Evolutionary conservation across 2,329 filamentous ascomycete genomes (phyloP).

Genomic region (Lasiodiplodia sp.): DNA sequence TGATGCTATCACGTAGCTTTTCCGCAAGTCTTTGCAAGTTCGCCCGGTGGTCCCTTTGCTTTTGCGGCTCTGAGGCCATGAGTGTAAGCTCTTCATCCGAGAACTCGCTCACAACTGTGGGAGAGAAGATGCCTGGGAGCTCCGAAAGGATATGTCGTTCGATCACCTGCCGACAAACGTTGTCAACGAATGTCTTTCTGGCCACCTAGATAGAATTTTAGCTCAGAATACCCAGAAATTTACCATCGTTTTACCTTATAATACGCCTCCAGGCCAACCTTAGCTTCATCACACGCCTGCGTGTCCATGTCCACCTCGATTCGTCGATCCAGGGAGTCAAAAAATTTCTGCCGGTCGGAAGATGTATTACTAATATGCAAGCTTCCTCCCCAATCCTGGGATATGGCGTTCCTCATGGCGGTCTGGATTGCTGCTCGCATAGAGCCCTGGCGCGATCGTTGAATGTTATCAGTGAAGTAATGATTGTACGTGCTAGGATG

Average conservation of each 20-base stretch:
- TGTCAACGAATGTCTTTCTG: constrained; percentile 30
- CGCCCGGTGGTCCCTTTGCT: constrained; percentile 16
- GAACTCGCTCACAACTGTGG: constrained; percentile 5
- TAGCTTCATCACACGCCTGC: constrained; percentile 29
- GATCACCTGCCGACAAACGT: constrained; percentile 31
- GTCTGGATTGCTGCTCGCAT: neutral
- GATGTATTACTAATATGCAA: neutral
- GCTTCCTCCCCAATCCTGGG: neutral
- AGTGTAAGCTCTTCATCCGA: neutral
- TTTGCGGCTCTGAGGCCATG: constrained; percentile 18
- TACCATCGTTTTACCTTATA: constrained; percentile 24
- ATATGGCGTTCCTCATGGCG: neutral
- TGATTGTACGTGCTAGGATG: constrained; percentile 31
- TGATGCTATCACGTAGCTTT: constrained; percentile 27
- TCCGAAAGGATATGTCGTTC: constrained; percentile 28
- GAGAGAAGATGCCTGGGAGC: constrained; percentile 23
- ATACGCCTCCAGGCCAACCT: constrained; percentile 27
- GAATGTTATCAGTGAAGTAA: constrained; percentile 31
- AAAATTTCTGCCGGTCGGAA: neutral
- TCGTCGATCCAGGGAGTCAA: neutral
- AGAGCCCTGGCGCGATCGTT: constrained; percentile 20
- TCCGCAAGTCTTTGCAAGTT: constrained; percentile 16
- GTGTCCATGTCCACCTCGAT: constrained; percentile 28
- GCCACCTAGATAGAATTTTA: constrained; percentile 16
- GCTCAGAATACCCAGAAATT: neutral